These are phyloP conservation scores for Ascochyta fabae DNA, from an alignment of 2,329 filamentous ascomycete genomes.

Conservation along the genomic window DNA sequence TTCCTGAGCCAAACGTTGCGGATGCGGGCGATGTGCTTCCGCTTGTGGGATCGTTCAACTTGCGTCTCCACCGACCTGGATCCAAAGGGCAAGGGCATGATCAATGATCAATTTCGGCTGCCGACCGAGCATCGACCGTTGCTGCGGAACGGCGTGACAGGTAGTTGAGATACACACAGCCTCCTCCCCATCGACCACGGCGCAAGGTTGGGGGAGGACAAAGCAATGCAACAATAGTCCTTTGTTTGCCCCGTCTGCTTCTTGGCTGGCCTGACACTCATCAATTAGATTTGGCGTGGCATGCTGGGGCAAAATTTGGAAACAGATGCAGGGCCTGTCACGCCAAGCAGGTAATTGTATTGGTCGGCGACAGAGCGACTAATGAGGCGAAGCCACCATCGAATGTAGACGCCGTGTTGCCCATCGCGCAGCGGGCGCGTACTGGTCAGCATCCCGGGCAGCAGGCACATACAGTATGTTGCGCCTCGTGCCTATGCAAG, in stretches of 20 bases:
- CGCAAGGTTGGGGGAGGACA: slow-evolving; percentile 4
- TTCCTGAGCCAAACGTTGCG: slow-evolving; percentile 26
- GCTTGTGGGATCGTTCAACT: slow-evolving; percentile 28
- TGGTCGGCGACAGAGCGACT: slow-evolving; percentile 8
- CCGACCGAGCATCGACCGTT: slow-evolving; percentile 4
- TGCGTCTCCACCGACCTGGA: slow-evolving; percentile 26
- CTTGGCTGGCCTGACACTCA: slow-evolving; percentile 7
- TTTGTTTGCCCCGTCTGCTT: slow-evolving; percentile 8
- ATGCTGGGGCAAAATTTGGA: not conserved
- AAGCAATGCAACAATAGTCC: slow-evolving; percentile 14
- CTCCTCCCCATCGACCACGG: not conserved
- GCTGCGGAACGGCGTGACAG: slow-evolving; percentile 18
- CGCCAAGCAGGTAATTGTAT: slow-evolving; percentile 17
- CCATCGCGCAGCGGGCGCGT: slow-evolving; percentile 16
- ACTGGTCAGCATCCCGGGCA: slow-evolving; percentile 9
- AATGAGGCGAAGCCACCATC: slow-evolving; percentile 24
- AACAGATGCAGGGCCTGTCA: slow-evolving; percentile 14
- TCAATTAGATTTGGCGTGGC: slow-evolving; percentile 6
- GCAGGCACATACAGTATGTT: slow-evolving; percentile 12
- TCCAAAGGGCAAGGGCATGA: slow-evolving; percentile 14
- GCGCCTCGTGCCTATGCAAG: slow-evolving; percentile 21
- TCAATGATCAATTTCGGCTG: slow-evolving; percentile 9
- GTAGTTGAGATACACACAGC: slow-evolving; percentile 5
- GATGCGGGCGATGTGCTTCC: slow-evolving; percentile 25
- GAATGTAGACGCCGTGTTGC: slow-evolving; percentile 18